Evolutionary conservation across 257 asterid genomes (phyloP).

Genomic region (Linderniella brevidens): DNA sequence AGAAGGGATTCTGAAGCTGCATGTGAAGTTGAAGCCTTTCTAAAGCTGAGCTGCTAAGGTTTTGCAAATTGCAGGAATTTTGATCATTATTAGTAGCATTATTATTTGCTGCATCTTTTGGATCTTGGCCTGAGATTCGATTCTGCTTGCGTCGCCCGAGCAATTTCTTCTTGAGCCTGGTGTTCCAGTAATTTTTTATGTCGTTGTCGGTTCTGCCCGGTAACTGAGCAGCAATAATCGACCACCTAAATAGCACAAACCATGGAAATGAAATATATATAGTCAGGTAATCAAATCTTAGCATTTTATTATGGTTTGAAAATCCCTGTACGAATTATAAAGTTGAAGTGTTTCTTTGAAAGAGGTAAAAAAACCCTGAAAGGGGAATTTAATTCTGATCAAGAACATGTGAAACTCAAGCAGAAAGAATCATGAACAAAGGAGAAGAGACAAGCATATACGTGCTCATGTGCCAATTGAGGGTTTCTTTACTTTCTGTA

Average conservation of each 20-base stretch:
- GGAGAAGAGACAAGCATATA: conserved; percentile 43
- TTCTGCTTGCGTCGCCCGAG: conserved; percentile 56
- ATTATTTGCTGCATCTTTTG: conserved; percentile 8
- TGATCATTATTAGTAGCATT: conserved; percentile 16
- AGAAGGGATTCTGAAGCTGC: conserved; percentile 58
- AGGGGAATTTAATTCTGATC: conserved; percentile 7
- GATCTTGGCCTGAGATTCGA: conserved; percentile 15
- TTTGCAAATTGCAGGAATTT: conserved; percentile 17
- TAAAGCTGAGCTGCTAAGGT: conserved; percentile 65
- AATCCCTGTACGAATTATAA: too few species aligned
- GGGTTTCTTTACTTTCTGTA: conserved; percentile 7
- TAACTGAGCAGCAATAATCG: conserved; percentile 87
- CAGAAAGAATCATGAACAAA: conserved; percentile 28
- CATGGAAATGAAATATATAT: conserved; percentile 11
- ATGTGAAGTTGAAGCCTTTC: conserved; percentile 87
- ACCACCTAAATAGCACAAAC: conserved; percentile 40
- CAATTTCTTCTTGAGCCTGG: conserved; percentile 64
- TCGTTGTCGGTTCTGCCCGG: conserved; percentile 95
- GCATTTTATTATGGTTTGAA: too few species aligned
- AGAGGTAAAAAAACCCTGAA: background rate
- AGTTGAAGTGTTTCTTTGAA: background rate
- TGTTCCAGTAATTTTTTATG: conserved; percentile 93
- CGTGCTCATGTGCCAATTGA: conserved; percentile 11
- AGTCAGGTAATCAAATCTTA: too few species aligned
- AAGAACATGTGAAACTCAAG: conserved; percentile 14